Percentiles rank a stretch among this genome's conserved stretches.
Conservation (phyloP, 129 eudicot genomes). For the Artemisia annua region DNA sequence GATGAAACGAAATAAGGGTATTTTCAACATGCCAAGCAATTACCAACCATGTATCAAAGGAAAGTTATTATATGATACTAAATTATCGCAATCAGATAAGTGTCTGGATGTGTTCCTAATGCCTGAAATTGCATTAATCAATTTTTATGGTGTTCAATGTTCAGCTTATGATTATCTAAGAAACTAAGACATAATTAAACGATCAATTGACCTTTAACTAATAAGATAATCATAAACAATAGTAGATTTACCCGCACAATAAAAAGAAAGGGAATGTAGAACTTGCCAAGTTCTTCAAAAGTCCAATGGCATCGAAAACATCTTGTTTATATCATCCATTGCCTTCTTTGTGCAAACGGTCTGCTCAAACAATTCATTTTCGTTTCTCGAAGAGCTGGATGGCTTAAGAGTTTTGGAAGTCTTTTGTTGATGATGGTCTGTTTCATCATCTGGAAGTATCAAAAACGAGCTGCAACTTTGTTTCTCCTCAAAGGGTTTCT, state of each 20-base stretch:
- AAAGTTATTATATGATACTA: not conserved
- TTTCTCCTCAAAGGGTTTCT: conserved; percentile 38
- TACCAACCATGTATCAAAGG: not conserved
- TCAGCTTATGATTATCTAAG: not conserved
- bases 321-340: conserved; percentile 85
- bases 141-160: not conserved
- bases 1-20: not conserved
- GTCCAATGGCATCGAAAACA: conserved; percentile 90
- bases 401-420: conserved; percentile 29
- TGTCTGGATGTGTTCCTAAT: conserved; percentile 3
- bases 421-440: conserved; percentile 32
- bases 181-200: not conserved
- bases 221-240: not conserved
- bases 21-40: not conserved
- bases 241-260: not conserved
- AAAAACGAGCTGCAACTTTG: conserved; percentile 45
- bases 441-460: conserved; percentile 82
- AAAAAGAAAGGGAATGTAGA: conserved; percentile 18
- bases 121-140: not conserved
- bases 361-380: conserved; percentile 71
- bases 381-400: conserved; percentile 48
- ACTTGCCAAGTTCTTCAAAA: conserved; percentile 50
- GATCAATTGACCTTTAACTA: not conserved
- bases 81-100: not conserved
- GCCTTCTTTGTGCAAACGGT: conserved; percentile 86